Base-by-base conservation (phyloP, 176 grass and related monocot species). In the Pontederia paniculata region DNA sequence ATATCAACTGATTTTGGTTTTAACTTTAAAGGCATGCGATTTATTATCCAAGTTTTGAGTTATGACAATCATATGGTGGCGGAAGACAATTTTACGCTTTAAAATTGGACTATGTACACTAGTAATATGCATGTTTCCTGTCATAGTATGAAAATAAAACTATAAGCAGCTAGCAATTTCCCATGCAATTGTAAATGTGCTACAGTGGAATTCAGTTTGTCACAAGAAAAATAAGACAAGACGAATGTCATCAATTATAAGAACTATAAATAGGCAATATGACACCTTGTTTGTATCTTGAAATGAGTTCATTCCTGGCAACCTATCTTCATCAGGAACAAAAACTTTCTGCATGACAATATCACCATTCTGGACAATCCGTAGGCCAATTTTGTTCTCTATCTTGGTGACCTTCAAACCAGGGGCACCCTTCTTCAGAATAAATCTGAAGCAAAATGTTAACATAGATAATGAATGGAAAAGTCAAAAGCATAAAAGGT, bases 321-420 rank as follows among this genome's bases (percentile, higher is more conserved):
- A 74, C 17, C 53, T 64, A 23, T 91, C 87, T 73, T 91, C 87
- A 50, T 85, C 87, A 55, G 82, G 82, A 13, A 82, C 78, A 68
- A 85, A 91, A 9, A 91, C 87, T 12, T 82, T 76, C 10, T 78
- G 48, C 15, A 91, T 79, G 10, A 82, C 21, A 67, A 91, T 77
- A 67, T 91, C 87, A 73, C 87, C 82, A 18, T 90, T 95, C 67
- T 95, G 89, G 19, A 95, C 76, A 70, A 95, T 95, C 56, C 82
- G 74, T 6, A 91, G 77, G 31, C 81, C 87, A 55, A 91, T 81
- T 67, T 91, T 91, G 59, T 91, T 91, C 50, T 85, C 75, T 57
- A 85, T 91, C 49, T 91, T 91, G 67, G 82, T 85, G 50, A 70
- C 70, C 71, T 61, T 74, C 42, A 85, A 61, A 44, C 87, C 82